A percentile compares a stretch with the other conserved stretches of the same genome.
These are phyloP conservation scores for Venturia pyrina DNA, from an alignment of 2,329 filamentous ascomycete genomes.

Conservation along the genomic window DNA sequence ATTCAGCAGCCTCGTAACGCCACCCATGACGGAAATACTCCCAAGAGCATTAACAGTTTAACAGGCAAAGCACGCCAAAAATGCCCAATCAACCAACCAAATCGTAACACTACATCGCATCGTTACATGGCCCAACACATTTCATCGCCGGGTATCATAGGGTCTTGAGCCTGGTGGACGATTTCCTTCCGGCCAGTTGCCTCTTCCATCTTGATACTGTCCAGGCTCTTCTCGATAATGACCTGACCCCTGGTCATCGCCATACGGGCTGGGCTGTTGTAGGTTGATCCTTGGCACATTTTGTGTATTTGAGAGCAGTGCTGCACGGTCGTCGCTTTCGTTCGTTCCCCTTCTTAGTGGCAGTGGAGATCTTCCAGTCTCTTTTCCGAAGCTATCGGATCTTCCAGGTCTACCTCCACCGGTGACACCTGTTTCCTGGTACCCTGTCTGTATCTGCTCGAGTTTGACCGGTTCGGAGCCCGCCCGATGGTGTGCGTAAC, in stretches of 20 bases:
- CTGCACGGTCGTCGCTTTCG: conserved; percentile 2
- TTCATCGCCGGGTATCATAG: not conserved
- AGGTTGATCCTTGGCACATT: conserved; percentile 5
- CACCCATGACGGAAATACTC: not conserved
- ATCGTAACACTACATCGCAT: not conserved
- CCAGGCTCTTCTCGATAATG: not conserved
- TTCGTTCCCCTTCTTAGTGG: conserved; percentile 2
- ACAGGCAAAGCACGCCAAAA: not conserved
- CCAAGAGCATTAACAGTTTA: not conserved
- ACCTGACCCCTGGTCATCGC: not conserved
- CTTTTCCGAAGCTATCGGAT: not conserved
- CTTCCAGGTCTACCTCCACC: not conserved
- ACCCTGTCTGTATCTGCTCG: not conserved
- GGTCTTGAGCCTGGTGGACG: not conserved
- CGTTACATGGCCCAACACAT: not conserved
- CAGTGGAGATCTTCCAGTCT: not conserved
- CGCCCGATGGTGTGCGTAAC: conserved; percentile 21
- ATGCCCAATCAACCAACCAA: not conserved
- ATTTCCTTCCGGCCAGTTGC: not conserved
- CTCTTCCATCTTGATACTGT: not conserved
- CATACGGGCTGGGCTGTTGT: conserved; percentile 4
- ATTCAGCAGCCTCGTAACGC: not conserved
- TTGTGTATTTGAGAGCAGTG: conserved; percentile 5
- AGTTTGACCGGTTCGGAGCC: not conserved
- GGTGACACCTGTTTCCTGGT: not conserved